phyloP scores from a whole-genome alignment of 805 yeast species.

The Schizosaccharomyces octosporus region DNA sequence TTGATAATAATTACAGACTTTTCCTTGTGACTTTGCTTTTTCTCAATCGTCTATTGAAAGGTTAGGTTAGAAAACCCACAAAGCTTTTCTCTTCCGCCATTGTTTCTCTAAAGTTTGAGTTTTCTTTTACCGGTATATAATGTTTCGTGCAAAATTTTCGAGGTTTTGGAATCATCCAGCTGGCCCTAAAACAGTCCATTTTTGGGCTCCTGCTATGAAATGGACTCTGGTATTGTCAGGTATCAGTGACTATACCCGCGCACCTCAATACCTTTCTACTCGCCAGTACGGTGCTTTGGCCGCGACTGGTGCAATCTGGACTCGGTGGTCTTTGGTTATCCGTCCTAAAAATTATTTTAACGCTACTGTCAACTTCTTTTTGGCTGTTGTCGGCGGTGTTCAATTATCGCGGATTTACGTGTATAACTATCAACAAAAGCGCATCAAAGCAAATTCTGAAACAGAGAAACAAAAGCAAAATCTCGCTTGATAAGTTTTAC shows the following conservation, averaged over 20 bases:
- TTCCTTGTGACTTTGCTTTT: no score
- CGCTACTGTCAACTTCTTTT: conserved; percentile 83
- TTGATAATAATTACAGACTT: no score
- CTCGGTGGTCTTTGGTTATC: conserved; percentile 91
- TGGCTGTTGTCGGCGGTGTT: conserved; percentile 69
- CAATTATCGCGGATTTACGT: conserved; percentile 44
- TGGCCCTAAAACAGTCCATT: conserved; percentile 92
- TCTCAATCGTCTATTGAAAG: no score
- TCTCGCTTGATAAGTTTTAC: no score
- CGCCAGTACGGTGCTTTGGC: conserved; percentile 61
- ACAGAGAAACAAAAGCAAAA: no score
- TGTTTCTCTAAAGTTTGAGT: background rate
- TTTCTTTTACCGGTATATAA: background rate
- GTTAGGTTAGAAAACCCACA: no score
- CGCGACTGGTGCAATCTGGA: conserved; percentile 90
- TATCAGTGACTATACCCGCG: conserved; percentile 60
- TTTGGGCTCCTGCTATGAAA: conserved; percentile 62
- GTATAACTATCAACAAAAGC: conserved; percentile 2
- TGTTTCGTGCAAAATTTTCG: background rate
- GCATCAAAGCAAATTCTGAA: background rate
- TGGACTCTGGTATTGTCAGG: conserved; percentile 92
- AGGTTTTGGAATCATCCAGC: conserved; percentile 15
- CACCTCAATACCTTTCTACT: conserved; percentile 77
- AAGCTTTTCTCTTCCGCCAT: background rate
- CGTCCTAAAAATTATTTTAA: conserved; percentile 50